These are phyloP conservation scores for Aschersonia sp. DNA, from an alignment of 2,329 filamentous ascomycete species.

Conservation along the genomic window DNA sequence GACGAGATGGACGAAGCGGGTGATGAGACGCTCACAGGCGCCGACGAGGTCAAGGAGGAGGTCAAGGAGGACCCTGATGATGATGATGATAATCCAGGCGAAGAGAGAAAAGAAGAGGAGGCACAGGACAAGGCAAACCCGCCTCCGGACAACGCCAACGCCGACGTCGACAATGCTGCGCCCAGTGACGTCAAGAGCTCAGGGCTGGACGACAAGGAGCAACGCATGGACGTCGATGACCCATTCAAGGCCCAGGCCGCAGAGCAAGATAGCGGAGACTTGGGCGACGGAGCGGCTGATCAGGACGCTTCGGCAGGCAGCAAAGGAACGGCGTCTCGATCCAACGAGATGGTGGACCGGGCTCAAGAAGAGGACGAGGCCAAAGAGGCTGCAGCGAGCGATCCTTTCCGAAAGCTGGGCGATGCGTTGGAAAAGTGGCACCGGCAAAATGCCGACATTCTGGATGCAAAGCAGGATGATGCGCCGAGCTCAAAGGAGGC, in stretches of 20 bases:
- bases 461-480: conserved; percentile 34
- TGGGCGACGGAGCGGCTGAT: conserved; percentile 49
- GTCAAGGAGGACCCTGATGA: conserved; percentile 19
- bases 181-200: conserved; percentile 49
- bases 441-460: conserved; percentile 71
- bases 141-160: conserved; percentile 30
- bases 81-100: conserved; percentile 3
- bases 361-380: conserved; percentile 28
- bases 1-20: conserved; percentile 31
- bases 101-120: conserved; percentile 20
- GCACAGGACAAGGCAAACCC: conserved; percentile 17
- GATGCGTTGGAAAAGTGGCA: conserved; percentile 91
- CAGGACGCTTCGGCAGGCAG: conserved; percentile 49
- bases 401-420: conserved; percentile 88
- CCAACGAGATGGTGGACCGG: conserved; percentile 32
- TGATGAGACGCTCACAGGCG: conserved; percentile 25
- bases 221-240: conserved; percentile 47
- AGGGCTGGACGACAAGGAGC: conserved; percentile 50
- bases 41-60: conserved; percentile 35
- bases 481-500: conserved; percentile 18
- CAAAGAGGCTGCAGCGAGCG: conserved; percentile 32
- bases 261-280: conserved; percentile 50
- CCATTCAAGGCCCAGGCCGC: conserved; percentile 44
- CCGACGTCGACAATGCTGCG: conserved; percentile 46
- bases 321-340: conserved; percentile 38